Conservation (phyloP, 2,329 filamentous ascomycete species). For the Colletotrichum liaoningense region DNA sequence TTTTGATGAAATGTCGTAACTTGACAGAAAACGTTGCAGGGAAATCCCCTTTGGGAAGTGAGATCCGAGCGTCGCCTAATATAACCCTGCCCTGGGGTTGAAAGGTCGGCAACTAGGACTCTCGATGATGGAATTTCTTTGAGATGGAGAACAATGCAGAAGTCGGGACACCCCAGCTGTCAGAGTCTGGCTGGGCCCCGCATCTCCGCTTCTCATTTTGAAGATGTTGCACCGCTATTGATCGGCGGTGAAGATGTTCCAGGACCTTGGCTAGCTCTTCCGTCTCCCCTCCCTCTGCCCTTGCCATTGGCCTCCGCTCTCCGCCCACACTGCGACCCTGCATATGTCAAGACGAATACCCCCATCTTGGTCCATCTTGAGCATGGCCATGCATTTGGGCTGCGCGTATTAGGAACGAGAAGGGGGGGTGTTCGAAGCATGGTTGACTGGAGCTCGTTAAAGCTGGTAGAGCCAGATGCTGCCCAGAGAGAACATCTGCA, state of each 20-base stretch:
- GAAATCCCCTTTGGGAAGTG: neutral
- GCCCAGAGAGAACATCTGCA: neutral
- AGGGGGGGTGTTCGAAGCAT: neutral
- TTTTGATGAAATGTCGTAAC: neutral
- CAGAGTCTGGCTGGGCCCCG: neutral
- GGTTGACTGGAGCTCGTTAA: neutral
- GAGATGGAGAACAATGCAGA: neutral
- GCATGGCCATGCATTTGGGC: neutral
- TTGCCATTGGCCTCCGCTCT: neutral
- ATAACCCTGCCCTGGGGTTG: neutral
- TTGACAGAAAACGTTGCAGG: neutral
- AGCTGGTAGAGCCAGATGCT: neutral
- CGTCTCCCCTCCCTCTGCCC: neutral
- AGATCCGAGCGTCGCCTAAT: neutral
- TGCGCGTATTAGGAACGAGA: neutral
- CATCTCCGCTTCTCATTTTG: neutral
- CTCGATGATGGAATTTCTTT: neutral
- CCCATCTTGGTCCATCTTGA: neutral
- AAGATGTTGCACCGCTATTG: neutral
- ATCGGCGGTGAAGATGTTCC: conserved; percentile 2
- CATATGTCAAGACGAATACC: neutral
- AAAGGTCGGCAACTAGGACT: neutral
- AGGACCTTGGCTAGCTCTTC: neutral
- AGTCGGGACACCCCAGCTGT: neutral
- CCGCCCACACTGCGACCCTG: neutral